Evolutionary conservation across 2,329 filamentous ascomycete species (phyloP), one percentile per base, ranked within the genome.

Genomic region (Exophiala dermatitidis): DNA sequence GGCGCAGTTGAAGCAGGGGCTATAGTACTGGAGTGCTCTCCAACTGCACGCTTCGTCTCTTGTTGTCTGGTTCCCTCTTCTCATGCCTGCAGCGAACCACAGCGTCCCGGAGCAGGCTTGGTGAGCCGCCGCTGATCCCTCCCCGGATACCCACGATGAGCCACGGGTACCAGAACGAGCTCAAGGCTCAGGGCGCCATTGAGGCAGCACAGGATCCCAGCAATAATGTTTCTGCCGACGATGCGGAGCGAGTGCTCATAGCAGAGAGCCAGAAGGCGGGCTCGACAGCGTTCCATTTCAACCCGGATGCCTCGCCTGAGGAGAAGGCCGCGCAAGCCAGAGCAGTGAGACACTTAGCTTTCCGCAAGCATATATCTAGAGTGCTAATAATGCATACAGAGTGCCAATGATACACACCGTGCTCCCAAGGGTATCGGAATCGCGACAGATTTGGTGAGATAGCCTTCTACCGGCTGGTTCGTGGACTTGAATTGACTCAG

Each of bases 251-350:
- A 62, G 80, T 81, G 63, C 78, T 96, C 46, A 77, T 95, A 29
- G 76, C 87, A 50, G 84, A 95, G 69, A 88, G 88, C 62, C 82
- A 78, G 65, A 85, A 86, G 64, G 88, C 85, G 8, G 93, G 93
- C 40, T 81, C 86, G 28, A 74, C 84, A 31, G 90, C 89, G 59
- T 93, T 87, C 68, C 81, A 84, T 58, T 98, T 97, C 72, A 80
- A 98, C 67, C 89, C 93, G 0, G 74, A 95, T 74, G 90, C 90
- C 40, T 84, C 78, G 41, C 79, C 85, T 0, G 88, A 90, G 68
- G 79, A 95, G 70, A 98, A 98, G 75, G 84, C 80, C 57, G 85
- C 85, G 32, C 87, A 90, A 67, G 84, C 86, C 26, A 77, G 79
- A 77, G 80, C 84, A 66, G 89, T 95, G 50, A 52, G 56, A 44